Base-by-base conservation (phyloP, 768 basidiomycete species). In the Peribolospora kevripleyi region DNA sequence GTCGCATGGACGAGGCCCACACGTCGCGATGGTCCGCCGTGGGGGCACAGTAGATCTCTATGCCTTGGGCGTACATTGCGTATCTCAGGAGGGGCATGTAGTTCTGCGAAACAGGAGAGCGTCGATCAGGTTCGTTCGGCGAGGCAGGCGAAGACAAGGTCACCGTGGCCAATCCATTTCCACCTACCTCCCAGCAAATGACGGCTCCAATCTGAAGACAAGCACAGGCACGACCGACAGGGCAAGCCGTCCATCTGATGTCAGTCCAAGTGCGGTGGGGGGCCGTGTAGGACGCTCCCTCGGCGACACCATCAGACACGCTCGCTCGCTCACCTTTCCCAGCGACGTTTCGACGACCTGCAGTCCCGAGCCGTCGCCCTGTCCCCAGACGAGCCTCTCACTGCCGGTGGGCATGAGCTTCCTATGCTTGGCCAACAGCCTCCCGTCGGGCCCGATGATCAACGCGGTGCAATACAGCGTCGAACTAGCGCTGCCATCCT, bases 401-500 rank as follows among this genome's bases (percentile, higher is more conserved):
- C 6, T 7, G 40, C 51, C n/a, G 40, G 40, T 14, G 39, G 39
- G 37, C 52, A 48, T 38, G 46, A 62, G 25, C 45, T 62, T 62
- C 13, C 61, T 54, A 52, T 62, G 61, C 43, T 54, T 58, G 2
- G 59, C 59, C 6, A 62, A 52, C 8, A 62, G 58, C 41, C 38
- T 42, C 6, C 61, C 61, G 10, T 10, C 40, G 3, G 58, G 60
- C 5, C 51, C 49, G 51, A 62, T 56, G 5, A 62, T 51, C 38
- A 62, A 37, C 45, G 57, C 59, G 46, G 58, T 59, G 43, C 61
- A 62, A 53, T 56, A 62, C 40, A 62, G 46, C 41, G 61, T 62
- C 11, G 57, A 54, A 40, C 43, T 56, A 53, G 13, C 58, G 45
- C 41, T 39, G 9, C 5, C 56, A 38, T 53, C n/a, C 42, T 53